Evolutionary conservation across 441 rosid species (phyloP).

Genomic region (Biscutella laevigata): DNA sequence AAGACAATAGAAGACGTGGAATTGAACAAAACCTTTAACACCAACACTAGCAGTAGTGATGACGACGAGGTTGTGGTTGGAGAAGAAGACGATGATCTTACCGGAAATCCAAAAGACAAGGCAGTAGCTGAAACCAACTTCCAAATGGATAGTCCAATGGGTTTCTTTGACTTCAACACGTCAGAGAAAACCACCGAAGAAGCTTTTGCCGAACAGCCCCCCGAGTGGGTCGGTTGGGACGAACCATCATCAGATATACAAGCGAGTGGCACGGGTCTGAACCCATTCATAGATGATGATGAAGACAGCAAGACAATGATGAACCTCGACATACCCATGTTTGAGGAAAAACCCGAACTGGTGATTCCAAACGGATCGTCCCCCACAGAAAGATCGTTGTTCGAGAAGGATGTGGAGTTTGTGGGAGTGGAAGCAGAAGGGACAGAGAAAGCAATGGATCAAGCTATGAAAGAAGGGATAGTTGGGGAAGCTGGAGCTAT

Average conservation of each 20-base stretch:
- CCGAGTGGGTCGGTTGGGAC: constrained; percentile 88
- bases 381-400: constrained; percentile 50
- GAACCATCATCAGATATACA: constrained; percentile 47
- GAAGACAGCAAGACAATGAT: constrained; percentile 33
- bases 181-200: constrained; percentile 43
- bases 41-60: constrained; percentile 63
- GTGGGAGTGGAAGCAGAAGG: constrained; percentile 89
- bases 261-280: constrained; percentile 47
- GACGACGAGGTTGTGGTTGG: constrained; percentile 96
- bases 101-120: constrained; percentile 19
- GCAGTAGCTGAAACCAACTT: constrained; percentile 25
- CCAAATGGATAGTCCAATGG: constrained; percentile 24
- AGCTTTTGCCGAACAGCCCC: constrained; percentile 54
- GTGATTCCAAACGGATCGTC: constrained; percentile 53
- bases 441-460: constrained; percentile 88
- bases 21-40: constrained; percentile 34
- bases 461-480: constrained; percentile 83
- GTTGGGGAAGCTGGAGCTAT: constrained; percentile 93
- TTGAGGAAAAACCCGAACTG: constrained; percentile 30
- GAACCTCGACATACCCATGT: constrained; percentile 27
- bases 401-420: constrained; percentile 93
- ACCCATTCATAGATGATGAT: constrained; percentile 59
- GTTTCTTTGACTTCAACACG: constrained; percentile 57
- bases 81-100: constrained; percentile 65
- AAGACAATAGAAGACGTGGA: constrained; percentile 64